Conservation (phyloP, 805 yeast species). For the Kluyveromyces nonfermentans region DNA sequence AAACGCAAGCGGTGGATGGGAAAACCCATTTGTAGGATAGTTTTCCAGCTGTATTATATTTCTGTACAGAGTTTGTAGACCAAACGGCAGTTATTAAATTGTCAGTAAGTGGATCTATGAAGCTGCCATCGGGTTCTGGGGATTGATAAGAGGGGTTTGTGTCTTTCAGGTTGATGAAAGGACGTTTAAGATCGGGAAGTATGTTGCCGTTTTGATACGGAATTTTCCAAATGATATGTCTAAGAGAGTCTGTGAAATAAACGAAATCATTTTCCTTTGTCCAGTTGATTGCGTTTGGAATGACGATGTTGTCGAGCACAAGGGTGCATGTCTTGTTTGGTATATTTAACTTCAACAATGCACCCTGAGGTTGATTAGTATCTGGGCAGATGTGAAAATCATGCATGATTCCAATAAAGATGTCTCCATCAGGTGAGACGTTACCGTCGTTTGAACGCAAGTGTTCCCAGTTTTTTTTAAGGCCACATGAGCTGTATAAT, state of each 20-base stretch:
- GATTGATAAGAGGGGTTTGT: conserved; percentile 16
- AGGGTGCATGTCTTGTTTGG: conserved; percentile 20
- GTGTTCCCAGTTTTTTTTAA: conserved; percentile 21
- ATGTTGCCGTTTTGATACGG: conserved; percentile 4
- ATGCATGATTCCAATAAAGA: conserved; percentile 77
- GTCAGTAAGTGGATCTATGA: conserved; percentile 41
- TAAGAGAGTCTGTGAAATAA: conserved; percentile 47
- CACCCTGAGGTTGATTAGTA: conserved; percentile 38
- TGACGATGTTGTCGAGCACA: conserved; percentile 34
- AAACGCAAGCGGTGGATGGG: conserved; percentile 54
- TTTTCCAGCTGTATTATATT: conserved; percentile 41
- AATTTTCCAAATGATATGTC: conserved; percentile 37
- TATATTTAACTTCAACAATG: conserved; percentile 36
- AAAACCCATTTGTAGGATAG: conserved; percentile 42
- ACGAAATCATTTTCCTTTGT: conserved; percentile 30
- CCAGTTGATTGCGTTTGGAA: conserved; percentile 72
- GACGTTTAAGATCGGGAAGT: conserved; percentile 17
- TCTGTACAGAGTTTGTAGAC: conserved; percentile 48
- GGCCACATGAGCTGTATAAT: conserved; percentile 29
- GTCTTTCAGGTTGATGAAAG: conserved; percentile 31
- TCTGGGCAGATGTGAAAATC: conserved; percentile 35
- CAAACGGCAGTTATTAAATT: conserved; percentile 60
- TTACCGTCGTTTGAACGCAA: conserved; percentile 77
- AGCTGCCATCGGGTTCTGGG: conserved; percentile 78
- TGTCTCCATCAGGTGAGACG: conserved; percentile 59